A percentile compares a stretch with the other conserved stretches of the same genome.
phyloP scores from a whole-genome alignment of 805 yeast genomes.

The Cyberlindnera amylophila region DNA sequence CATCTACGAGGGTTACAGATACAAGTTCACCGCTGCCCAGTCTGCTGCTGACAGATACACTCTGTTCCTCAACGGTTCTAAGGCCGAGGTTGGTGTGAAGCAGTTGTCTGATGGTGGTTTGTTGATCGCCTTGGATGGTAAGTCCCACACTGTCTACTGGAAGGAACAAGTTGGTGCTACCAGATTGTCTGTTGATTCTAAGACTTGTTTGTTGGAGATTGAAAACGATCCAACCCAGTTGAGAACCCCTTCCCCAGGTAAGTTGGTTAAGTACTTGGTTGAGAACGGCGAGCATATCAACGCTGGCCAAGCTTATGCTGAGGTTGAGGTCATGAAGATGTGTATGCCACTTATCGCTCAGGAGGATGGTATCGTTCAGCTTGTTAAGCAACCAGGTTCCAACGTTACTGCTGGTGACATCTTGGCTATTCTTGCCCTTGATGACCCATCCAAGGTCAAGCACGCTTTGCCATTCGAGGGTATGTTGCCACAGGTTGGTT shows the following conservation, averaged over 20 bases:
- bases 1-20: constrained; percentile 89
- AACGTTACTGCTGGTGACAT: constrained; percentile 96
- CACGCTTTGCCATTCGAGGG: constrained; percentile 96
- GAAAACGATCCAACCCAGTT: constrained; percentile 99
- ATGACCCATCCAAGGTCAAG: constrained; percentile 95
- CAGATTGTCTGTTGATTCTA: constrained; percentile 90
- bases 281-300: constrained; percentile 92
- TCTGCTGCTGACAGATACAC: constrained; percentile 84
- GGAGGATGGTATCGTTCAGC: constrained; percentile 89
- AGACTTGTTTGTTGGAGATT: constrained; percentile 88
- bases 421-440: constrained; percentile 88
- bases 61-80: constrained; percentile 88
- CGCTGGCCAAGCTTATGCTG: constrained; percentile 94
- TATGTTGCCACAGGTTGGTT: constrained; percentile 83
- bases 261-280: constrained; percentile 86
- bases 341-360: constrained; percentile 95
- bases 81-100: constrained; percentile 81
- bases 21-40: constrained; percentile 93
- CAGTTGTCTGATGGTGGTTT: constrained; percentile 94
- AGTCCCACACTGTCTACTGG: constrained; percentile 94
- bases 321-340: constrained; percentile 99
- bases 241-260: constrained; percentile 99
- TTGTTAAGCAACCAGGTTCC: constrained; percentile 97
- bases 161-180: constrained; percentile 96
- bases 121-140: constrained; percentile 82